Percentiles rank a stretch among this genome's conserved stretches.
Evolutionary conservation across 805 yeast genomes (phyloP).

Genomic region (Schizosaccharomyces cryophilus): DNA sequence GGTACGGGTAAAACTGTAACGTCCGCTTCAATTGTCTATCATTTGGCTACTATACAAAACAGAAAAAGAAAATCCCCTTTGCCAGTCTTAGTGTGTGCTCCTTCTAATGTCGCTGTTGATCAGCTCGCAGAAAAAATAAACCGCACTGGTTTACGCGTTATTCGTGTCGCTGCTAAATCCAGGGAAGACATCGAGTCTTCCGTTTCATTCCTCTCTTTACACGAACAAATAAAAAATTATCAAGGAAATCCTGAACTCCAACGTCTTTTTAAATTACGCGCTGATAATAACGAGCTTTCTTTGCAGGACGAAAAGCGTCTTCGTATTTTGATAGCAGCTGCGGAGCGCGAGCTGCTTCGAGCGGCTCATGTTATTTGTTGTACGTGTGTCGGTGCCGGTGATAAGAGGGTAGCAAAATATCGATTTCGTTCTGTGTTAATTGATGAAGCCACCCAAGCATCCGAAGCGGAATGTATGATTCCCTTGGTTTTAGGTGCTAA

Average conservation of each 20-base stretch:
- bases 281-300: constrained; percentile 46
- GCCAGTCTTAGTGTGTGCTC: constrained; percentile 63
- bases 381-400: constrained; percentile 87
- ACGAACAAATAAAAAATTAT: constrained; percentile 26
- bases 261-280: constrained; percentile 32
- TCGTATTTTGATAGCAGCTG: constrained; percentile 18
- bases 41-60: constrained; percentile 31
- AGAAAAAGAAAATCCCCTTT: not conserved
- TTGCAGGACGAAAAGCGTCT: constrained; percentile 26
- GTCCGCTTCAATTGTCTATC: constrained; percentile 68
- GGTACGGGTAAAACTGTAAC: constrained; percentile 93
- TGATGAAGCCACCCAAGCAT: constrained; percentile 84
- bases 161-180: constrained; percentile 48
- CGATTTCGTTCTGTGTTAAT: constrained; percentile 58
- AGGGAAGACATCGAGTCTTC: constrained; percentile 60
- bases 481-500: constrained; percentile 77
- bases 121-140: constrained; percentile 57
- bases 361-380: constrained; percentile 61
- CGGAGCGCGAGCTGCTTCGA: constrained; percentile 27
- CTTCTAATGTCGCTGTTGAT: constrained; percentile 87
- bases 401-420: constrained; percentile 28
- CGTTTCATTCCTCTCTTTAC: constrained; percentile 33
- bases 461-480: constrained; percentile 76
- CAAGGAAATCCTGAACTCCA: constrained; percentile 21
- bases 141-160: constrained; percentile 48